A percentile compares a stretch with the other conserved stretches of the same genome.
phyloP scores from a whole-genome alignment of 306 rosid species.

The Aeschynomene evenia region DNA sequence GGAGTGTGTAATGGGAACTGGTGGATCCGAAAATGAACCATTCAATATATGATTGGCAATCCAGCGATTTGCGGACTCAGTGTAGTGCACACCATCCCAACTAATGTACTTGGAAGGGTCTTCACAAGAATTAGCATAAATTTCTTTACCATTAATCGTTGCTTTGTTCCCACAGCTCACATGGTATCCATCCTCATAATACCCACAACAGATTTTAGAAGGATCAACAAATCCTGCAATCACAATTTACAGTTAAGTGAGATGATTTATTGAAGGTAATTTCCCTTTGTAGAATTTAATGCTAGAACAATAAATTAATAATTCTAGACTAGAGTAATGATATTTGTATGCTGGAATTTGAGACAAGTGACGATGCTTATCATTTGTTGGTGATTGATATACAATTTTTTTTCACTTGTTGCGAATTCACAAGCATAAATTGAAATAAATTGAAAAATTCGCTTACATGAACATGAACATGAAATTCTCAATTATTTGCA shows the following conservation, averaged over 20 bases:
- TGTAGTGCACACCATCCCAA: conserved; percentile 95
- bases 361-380: too few relatives aligned
- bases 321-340: too few relatives aligned
- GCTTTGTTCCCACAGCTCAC: conserved; percentile 61
- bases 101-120: conserved; percentile 69
- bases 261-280: not conserved
- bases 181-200: conserved; percentile 47
- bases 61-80: conserved; percentile 82
- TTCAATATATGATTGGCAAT: conserved; percentile 46
- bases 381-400: too few relatives aligned
- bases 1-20: conserved; percentile 44
- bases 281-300: not conserved
- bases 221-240: conserved; percentile 62
- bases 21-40: conserved; percentile 72
- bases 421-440: too few relatives aligned
- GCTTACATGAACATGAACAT: too few relatives aligned
- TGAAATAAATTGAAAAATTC: too few relatives aligned
- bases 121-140: conserved; percentile 58
- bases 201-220: conserved; percentile 67
- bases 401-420: too few relatives aligned
- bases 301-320: too few relatives aligned
- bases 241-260: not conserved
- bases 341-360: too few relatives aligned
- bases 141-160: conserved; percentile 48
- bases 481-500: too few relatives aligned